Base-by-base conservation (phyloP, 2,329 filamentous ascomycete species). In the Diaporthe caulivora region DNA sequence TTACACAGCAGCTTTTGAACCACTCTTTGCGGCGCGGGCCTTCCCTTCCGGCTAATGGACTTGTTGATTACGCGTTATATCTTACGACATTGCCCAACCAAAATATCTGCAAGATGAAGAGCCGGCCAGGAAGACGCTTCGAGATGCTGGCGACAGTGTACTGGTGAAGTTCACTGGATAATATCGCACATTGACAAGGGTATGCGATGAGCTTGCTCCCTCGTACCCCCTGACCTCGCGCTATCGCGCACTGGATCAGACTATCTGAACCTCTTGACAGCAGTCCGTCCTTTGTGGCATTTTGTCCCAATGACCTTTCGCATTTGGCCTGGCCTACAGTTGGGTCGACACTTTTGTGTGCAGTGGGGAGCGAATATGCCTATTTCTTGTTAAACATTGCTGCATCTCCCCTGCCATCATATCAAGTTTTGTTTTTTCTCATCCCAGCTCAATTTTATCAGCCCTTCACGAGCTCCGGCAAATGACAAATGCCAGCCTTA, bases 11-110 rank as follows among this genome's bases (percentile, higher is more conserved):
- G 31, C 44, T 29, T 11, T 18, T 62, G 26, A 40, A 34, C 34
- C 34, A 34, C 8, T 21, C 21, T 31, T 55, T 15, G 58, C 71
- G 71, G 71, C 64, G 71, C 71, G 71, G 71, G 53, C 71, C 71
- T 72, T 72, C 64, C 71, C 71, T 72, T 49, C 62, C 44, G 44
- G 60, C 62, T 72, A 60, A 69, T 44, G 18, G 53, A 42, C 21
- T 44, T 60, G 29, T n/a, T 21, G 9, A 31, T 65, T 24, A 40
- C 3, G 21, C 69, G 18, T 29, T 31, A 7, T 29, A 29, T 34
- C 5, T 34, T 21, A 40, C 62, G 31, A 67, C 44, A 53, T 11
- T 4, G 29, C 47, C 29, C 29, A 10, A 17, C 29, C 44, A 51
- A 8, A 9, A 21, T 18, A 21, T n/a, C 40, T 3, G 24, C 31